Evolutionary conservation across 1,139 yeast species (phyloP).

Genomic region (Debaryomyces nepalensis): DNA sequence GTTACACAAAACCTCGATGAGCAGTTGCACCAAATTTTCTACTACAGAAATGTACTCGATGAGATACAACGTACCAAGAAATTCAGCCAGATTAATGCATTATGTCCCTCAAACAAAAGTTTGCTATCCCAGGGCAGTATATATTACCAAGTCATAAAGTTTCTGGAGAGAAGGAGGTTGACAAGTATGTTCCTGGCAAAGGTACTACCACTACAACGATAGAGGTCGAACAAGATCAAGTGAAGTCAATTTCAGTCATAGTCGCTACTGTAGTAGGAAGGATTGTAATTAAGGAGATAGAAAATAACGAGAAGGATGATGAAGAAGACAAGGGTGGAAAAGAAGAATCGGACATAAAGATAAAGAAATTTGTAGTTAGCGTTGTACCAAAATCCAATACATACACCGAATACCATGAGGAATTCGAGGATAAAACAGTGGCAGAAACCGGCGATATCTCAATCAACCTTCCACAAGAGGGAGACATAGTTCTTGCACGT

Average conservation of each 20-base stretch:
- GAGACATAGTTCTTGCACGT: slow-evolving; percentile 79
- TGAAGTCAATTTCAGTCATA: slow-evolving; percentile 49
- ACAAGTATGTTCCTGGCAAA: slow-evolving; percentile 38
- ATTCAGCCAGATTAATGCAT: not conserved
- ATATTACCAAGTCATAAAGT: slow-evolving; percentile 41
- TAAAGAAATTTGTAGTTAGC: slow-evolving; percentile 31
- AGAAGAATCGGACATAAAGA: slow-evolving; percentile 11
- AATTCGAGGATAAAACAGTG: slow-evolving; percentile 14
- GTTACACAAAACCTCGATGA: slow-evolving; percentile 5
- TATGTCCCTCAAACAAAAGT: slow-evolving; percentile 18
- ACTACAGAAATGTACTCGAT: slow-evolving; percentile 1
- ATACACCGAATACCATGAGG: slow-evolving; percentile 37
- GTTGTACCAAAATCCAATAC: slow-evolving; percentile 38
- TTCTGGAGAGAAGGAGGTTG: slow-evolving; percentile 25
- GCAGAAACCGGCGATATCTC: slow-evolving; percentile 24
- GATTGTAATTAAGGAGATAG: slow-evolving; percentile 40
- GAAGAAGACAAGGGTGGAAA: slow-evolving; percentile 23
- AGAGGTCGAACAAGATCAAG: slow-evolving; percentile 27
- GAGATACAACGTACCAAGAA: not conserved
- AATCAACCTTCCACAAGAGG: slow-evolving; percentile 77
- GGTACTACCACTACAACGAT: slow-evolving; percentile 44
- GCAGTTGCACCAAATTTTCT: slow-evolving; percentile 5
- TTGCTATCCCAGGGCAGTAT: slow-evolving; percentile 80
- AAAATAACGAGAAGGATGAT: slow-evolving; percentile 19
- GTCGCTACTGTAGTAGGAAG: slow-evolving; percentile 71